Conservation (phyloP, 73 alveolate genomes). For the Blepharisma stoltei region DNA sequence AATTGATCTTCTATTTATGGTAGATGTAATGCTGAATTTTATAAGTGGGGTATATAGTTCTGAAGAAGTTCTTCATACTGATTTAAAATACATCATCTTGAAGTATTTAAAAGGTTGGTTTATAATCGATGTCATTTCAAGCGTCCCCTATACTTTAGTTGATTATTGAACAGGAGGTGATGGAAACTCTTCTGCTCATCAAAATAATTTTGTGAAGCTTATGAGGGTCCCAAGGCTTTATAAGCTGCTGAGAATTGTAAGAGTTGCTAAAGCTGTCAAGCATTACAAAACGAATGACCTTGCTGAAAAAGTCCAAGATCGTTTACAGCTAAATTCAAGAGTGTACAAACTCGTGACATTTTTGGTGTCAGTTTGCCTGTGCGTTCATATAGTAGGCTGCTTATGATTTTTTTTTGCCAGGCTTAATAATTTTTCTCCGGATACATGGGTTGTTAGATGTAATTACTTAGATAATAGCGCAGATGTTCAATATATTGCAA, state of each 20-base stretch:
- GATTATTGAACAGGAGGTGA: neutral
- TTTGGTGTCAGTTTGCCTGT: conserved; percentile 52
- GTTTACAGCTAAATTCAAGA: conserved; percentile 58
- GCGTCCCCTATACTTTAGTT: conserved; percentile 32
- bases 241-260: conserved; percentile 47
- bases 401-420: conserved; percentile 76
- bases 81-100: conserved; percentile 4
- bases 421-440: conserved; percentile 72
- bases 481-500: conserved; percentile 31
- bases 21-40: neutral
- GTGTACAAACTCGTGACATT: conserved; percentile 63
- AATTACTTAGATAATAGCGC: conserved; percentile 37
- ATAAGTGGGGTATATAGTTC: neutral
- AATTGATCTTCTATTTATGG: neutral
- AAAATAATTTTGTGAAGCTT: conserved; percentile 32
- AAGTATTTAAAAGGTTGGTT: conserved; percentile 35
- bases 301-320: conserved; percentile 36
- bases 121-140: conserved; percentile 22
- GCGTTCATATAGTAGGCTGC: conserved; percentile 83
- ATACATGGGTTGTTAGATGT: conserved; percentile 83
- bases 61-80: neutral
- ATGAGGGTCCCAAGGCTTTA: conserved; percentile 55
- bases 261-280: conserved; percentile 35
- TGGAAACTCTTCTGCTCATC: neutral
- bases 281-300: conserved; percentile 16